Evolutionary conservation across 1,139 yeast genomes (phyloP).

Genomic region (Sugiyamaella castrensis): DNA sequence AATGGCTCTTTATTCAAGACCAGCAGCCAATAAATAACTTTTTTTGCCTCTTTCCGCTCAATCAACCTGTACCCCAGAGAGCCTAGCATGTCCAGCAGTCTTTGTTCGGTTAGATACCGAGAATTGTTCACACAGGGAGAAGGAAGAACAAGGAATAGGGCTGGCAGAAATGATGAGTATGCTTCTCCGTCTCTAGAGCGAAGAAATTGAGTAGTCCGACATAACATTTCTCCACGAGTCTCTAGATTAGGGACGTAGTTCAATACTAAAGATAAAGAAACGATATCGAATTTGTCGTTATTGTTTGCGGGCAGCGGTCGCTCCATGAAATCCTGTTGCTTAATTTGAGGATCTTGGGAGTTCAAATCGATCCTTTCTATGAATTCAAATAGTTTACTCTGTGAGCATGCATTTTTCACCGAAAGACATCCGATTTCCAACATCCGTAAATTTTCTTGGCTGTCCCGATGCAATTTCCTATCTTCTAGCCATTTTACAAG

Average conservation of each 20-base stretch:
- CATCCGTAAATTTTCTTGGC: conserved; percentile 38
- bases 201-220: conserved; percentile 57
- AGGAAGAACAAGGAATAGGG: conserved; percentile 78
- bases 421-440: conserved; percentile 83
- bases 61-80: conserved; percentile 55
- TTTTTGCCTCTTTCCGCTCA: conserved; percentile 57
- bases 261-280: conserved; percentile 82
- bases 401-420: conserved; percentile 65
- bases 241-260: conserved; percentile 78
- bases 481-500: conserved; percentile 63
- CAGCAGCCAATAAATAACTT: conserved; percentile 74
- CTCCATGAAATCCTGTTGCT: conserved; percentile 80
- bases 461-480: conserved; percentile 18
- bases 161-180: conserved; percentile 24
- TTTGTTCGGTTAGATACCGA: conserved; percentile 59
- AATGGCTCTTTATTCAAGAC: conserved; percentile 9
- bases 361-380: conserved; percentile 73
- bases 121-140: conserved; percentile 83
- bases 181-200: conserved; percentile 33
- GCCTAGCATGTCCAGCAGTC: conserved; percentile 48
- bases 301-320: conserved; percentile 60
- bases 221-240: conserved; percentile 75
- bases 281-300: conserved; percentile 49
- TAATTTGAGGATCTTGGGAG: conserved; percentile 69
- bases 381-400: conserved; percentile 31